Base-by-base conservation (phyloP, 257 asterid genomes). In the Solanum chilense region DNA sequence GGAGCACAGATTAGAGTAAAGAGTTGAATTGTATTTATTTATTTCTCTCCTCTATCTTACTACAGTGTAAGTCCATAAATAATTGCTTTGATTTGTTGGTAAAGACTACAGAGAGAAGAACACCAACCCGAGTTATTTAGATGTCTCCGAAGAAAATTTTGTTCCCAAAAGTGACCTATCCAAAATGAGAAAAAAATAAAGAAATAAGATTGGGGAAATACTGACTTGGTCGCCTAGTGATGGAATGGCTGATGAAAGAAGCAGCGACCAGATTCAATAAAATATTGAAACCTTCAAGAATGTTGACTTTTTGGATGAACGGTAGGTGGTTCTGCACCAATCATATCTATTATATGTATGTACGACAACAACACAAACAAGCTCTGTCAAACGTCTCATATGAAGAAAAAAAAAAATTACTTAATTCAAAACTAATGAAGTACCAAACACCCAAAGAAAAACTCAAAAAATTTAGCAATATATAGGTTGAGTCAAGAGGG, bases 141-240 rank as follows among this genome's bases (percentile, higher is more conserved):
- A 37, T 37, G 39, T 33, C 35, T 3, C 35, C 35, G 35, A 39
- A 39, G 42, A 39, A 39, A 39, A 7, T 6, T 39, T 8, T 39
- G 42, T 39, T 33, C 35, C 35, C 35, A 33, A 4, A 33, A 33
- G 35, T 33, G 5, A 33, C 35, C 1, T 0, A 33, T 33, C 35
- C 35, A 33, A 33, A 33, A 33, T 33, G 42, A 35, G 29, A 31
- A 14, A 35, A 12, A 88, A 56, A 73, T 11, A 7, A 7, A 39
- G 58, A 52, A 52, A 18, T 1, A 85, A n/a, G 60, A 70, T 71
- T 45, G 74, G 42, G 77, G n/a, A 13, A 77, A 90, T 35, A 75
- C 90, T 93, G 95, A 91, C 93, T 77, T 45, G 75, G 91, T 91
- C 93, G 84, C 91, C 93, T 58, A 82, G 84, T 42, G 92, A 87